phyloP scores from a whole-genome alignment of 1,139 yeast species.

The Debaryomyces sp. region DNA sequence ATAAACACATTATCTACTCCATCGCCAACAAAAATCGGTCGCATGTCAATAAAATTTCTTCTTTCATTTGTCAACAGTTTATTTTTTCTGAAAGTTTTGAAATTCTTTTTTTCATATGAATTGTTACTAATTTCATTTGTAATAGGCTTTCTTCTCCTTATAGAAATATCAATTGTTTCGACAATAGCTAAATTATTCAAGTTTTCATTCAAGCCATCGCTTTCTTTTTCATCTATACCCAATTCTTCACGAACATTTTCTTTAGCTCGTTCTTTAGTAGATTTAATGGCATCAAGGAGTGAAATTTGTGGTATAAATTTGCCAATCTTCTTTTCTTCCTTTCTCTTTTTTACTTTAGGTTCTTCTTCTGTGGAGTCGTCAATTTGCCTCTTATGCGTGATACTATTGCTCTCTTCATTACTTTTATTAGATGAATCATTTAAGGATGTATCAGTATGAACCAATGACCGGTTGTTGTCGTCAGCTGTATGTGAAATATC shows the following conservation, averaged over 20 bases:
- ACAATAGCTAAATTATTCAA: conserved; percentile 35
- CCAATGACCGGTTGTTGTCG: background rate
- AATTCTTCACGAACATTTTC: conserved; percentile 30
- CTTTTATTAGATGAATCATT: background rate
- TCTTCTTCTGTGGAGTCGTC: background rate
- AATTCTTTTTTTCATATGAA: conserved; percentile 34
- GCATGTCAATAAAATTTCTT: conserved; percentile 29
- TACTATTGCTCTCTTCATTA: background rate
- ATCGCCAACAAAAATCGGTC: conserved; percentile 19
- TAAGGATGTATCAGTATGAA: background rate
- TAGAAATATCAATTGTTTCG: conserved; percentile 32
- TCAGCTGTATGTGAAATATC: background rate
- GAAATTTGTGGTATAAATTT: conserved; percentile 23
- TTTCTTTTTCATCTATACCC: conserved; percentile 23
- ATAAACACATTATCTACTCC: conserved; percentile 14
- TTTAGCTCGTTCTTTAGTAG: conserved; percentile 31
- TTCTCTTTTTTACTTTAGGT: background rate
- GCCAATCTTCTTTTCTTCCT: conserved; percentile 10
- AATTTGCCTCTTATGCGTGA: background rate
- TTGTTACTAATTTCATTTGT: conserved; percentile 1
- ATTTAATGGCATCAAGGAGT: conserved; percentile 37
- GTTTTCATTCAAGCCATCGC: conserved; percentile 10
- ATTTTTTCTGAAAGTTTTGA: conserved; percentile 38
- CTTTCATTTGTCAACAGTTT: conserved; percentile 24
- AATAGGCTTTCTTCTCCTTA: conserved; percentile 14